Conservation (phyloP, 768 basidiomycete genomes). For the Panellus pusillus region DNA sequence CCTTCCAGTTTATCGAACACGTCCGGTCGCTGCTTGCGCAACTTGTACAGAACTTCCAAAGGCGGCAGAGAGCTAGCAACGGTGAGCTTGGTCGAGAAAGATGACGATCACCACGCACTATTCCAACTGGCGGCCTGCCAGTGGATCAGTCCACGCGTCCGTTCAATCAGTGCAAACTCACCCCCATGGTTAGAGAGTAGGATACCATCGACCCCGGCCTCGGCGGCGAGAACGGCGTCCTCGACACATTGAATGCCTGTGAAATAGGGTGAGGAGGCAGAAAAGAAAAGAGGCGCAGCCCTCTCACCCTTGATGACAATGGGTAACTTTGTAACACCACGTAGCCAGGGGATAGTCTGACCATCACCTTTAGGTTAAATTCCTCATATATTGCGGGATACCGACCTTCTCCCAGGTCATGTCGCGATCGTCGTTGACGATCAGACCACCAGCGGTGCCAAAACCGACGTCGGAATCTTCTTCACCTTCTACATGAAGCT, state of each 20-base stretch:
- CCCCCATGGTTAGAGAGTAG: conserved; percentile 92
- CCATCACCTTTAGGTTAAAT: background rate
- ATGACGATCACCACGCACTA: conserved; percentile 46
- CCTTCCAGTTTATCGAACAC: conserved; percentile 74
- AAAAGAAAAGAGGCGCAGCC: background rate
- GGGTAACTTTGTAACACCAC: conserved; percentile 66
- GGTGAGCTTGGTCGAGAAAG: conserved; percentile 21
- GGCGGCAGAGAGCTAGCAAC: conserved; percentile 67
- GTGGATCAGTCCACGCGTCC: background rate
- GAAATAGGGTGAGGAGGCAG: conserved; percentile 1
- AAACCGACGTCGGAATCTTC: conserved; percentile 35
- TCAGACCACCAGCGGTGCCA: conserved; percentile 68
- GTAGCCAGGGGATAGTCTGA: conserved; percentile 76
- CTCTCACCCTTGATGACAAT: conserved; percentile 69
- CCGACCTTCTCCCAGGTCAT: conserved; percentile 76
- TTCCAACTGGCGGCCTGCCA: conserved; percentile 73
- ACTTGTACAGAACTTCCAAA: conserved; percentile 72
- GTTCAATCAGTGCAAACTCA: conserved; percentile 25
- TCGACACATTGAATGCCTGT: conserved; percentile 74
- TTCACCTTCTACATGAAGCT: conserved; percentile 31
- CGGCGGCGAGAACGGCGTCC: conserved; percentile 84
- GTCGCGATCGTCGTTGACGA: conserved; percentile 66
- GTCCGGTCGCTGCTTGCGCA: conserved; percentile 73
- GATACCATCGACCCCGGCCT: conserved; percentile 85
- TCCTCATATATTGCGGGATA: background rate